Evolutionary conservation across 139 green algal genomes (phyloP).

Genomic region (Volvox africanus): DNA sequence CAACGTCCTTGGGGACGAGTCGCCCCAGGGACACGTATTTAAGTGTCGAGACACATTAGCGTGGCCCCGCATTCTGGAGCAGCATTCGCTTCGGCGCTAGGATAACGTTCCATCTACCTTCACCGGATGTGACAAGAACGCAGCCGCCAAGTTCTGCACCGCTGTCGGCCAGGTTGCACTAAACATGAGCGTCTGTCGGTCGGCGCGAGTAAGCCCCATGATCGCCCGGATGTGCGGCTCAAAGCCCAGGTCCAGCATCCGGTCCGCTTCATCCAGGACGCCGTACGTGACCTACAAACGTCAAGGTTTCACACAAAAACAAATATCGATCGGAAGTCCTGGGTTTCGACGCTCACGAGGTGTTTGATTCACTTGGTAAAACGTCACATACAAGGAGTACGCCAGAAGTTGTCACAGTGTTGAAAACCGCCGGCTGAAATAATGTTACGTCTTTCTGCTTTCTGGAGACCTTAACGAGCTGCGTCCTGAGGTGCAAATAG

Average conservation of each 20-base stretch:
- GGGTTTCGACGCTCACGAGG: too few species aligned
- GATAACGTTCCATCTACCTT: constrained; percentile 1
- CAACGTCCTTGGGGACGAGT: too few species aligned
- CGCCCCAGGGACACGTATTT: neutral
- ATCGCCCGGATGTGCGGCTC: constrained; percentile 87
- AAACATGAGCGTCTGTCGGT: constrained; percentile 98
- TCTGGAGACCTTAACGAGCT: too few species aligned
- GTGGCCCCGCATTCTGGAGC: neutral
- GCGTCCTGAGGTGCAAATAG: too few species aligned
- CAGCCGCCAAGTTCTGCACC: constrained; percentile 89
- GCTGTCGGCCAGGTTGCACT: constrained; percentile 92
- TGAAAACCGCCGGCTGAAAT: too few species aligned
- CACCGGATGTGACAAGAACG: constrained; percentile 80
- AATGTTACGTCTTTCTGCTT: too few species aligned
- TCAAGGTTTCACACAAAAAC: too few species aligned
- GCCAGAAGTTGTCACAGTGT: too few species aligned
- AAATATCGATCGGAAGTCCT: too few species aligned
- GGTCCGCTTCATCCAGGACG: constrained; percentile 95
- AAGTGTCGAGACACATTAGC: neutral
- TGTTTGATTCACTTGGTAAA: too few species aligned
- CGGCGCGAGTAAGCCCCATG: constrained; percentile 67
- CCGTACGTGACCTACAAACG: constrained; percentile 80
- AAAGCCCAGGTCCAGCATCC: constrained; percentile 96
- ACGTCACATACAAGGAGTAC: too few species aligned
- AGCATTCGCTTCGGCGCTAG: too few species aligned